A percentile compares a stretch with the other conserved stretches of the same genome.
Conservation (phyloP, 805 yeast genomes). For the Yamadazyma akitaensis region DNA sequence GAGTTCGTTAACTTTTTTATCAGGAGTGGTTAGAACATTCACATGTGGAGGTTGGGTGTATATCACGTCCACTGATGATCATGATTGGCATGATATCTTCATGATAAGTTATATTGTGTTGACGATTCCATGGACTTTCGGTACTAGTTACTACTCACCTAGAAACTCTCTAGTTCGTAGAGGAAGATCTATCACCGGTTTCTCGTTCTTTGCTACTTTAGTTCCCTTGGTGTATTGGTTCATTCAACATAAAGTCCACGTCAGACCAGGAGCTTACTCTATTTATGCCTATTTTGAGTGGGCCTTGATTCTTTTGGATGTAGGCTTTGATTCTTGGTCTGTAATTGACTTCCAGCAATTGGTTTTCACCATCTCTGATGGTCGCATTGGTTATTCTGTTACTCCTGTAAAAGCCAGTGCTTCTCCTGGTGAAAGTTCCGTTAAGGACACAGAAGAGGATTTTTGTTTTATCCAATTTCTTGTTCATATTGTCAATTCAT, state of each 20-base stretch:
- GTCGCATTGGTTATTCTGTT: slow-evolving; percentile 19
- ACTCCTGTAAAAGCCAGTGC: neutral
- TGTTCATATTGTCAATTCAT: slow-evolving; percentile 57
- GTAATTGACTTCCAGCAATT: slow-evolving; percentile 64
- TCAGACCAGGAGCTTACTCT: slow-evolving; percentile 90
- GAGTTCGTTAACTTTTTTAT: slow-evolving; percentile 24
- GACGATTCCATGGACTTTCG: slow-evolving; percentile 87
- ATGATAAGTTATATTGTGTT: slow-evolving; percentile 88
- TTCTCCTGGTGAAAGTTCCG: neutral
- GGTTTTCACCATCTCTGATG: slow-evolving; percentile 42
- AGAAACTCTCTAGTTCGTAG: slow-evolving; percentile 42
- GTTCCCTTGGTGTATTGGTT: slow-evolving; percentile 85
- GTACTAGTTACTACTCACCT: slow-evolving; percentile 53
- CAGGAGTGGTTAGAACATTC: slow-evolving; percentile 85
- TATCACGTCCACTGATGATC: slow-evolving; percentile 95
- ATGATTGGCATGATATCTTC: slow-evolving; percentile 91
- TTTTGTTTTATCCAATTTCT: slow-evolving; percentile 36
- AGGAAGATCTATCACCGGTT: slow-evolving; percentile 51
- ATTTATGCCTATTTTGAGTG: slow-evolving; percentile 94
- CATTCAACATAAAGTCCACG: slow-evolving; percentile 88
- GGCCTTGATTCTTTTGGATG: slow-evolving; percentile 79
- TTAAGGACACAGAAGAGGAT: slow-evolving; percentile 22
- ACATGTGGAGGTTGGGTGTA: slow-evolving; percentile 99
- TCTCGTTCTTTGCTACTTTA: slow-evolving; percentile 64
- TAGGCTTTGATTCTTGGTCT: slow-evolving; percentile 81